Evolutionary conservation across 1,139 yeast species (phyloP).

Genomic region (Yamadazyma friedrichii): DNA sequence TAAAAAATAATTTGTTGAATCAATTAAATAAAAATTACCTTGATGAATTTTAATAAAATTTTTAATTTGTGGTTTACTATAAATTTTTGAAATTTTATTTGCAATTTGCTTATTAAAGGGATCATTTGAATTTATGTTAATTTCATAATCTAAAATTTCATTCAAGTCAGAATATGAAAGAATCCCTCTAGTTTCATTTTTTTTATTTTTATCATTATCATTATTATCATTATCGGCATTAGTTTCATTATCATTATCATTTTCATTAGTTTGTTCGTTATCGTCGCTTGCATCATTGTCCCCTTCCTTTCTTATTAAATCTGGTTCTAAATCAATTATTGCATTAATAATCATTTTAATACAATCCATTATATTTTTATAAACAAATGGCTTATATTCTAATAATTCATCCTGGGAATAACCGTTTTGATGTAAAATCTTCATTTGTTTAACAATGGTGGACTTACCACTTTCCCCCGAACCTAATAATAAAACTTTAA

Average conservation of each 20-base stretch:
- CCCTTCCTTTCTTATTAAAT: conserved; percentile 38
- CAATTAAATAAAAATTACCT: conserved; percentile 80
- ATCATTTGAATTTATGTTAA: conserved; percentile 47
- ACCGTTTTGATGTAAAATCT: conserved; percentile 70
- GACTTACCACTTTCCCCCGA: conserved; percentile 83
- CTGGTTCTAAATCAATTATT: conserved; percentile 48
- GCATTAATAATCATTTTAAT: conserved; percentile 62
- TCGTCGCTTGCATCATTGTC: conserved; percentile 8
- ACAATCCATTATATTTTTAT: conserved; percentile 65
- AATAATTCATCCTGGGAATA: conserved; percentile 60
- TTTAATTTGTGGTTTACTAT: conserved; percentile 57
- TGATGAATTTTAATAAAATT: conserved; percentile 58
- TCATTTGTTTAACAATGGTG: conserved; percentile 73
- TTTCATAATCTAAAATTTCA: conserved; percentile 46
- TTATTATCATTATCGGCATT: conserved; percentile 3
- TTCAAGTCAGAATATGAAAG: conserved; percentile 44
- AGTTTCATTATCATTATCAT: conserved; percentile 6
- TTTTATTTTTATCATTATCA: conserved; percentile 6
- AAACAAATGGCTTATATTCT: conserved; percentile 70
- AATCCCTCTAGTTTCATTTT: conserved; percentile 13
- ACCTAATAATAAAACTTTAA: conserved; percentile 66
- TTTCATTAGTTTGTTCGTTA: conserved; percentile 5
- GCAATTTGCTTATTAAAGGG: conserved; percentile 48
- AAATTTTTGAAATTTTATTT: conserved; percentile 44
- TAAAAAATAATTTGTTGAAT: conserved; percentile 81